Evolutionary conservation across 192 early-diverging fungal species (phyloP), one percentile per base, ranked within the genome.

Genomic region (Cetraspora pellucida): DNA sequence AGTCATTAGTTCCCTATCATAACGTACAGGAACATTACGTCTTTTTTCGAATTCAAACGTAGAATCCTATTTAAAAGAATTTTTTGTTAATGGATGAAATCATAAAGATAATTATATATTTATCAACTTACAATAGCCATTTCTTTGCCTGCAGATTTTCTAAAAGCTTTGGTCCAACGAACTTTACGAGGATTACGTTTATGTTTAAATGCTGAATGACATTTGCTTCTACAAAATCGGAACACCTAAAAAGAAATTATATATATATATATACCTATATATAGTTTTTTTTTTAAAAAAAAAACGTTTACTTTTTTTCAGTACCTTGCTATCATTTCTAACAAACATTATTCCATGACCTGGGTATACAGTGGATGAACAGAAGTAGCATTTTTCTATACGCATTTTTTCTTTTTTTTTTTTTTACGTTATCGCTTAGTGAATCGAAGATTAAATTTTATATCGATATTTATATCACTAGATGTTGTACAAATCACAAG

Each of bases 161-260:
- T 89, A 95, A 99, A 99, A 11, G 98, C 97, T 91, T 99, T 99
- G 72, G 98, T 99, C 98, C 98, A 99, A 77, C 92, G 89, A 72
- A 99, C 96, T 91, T 99, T 99, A 79, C 98, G 90, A 46, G 98
- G 98, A 88, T 98, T 98, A 55, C 98, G 92, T 91, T 98, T 98
- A 94, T 98, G 96, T 84, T 99, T 99, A 87, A 99, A 99, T 87
- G 97, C 98, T 82, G 94, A 95, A 92, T 98, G 96, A 87, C 98
- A 99, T 89, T 99, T 98, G 78, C 97, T 98, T 79, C 96, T 90
- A 81, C 98, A 99, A 82, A 95, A 97, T 55, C 95, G 89, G 85
- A 96, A 97, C 37, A 89, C 88, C 94, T 95, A 87, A 71, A 46
- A 17, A 46, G 19, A 23, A 85, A 72, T 31, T 37, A 6, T 43